Evolutionary conservation across 352 stramenopile species (phyloP), one percentile per base, ranked within the genome.

Genomic region (Nothophytophthora sp.): DNA sequence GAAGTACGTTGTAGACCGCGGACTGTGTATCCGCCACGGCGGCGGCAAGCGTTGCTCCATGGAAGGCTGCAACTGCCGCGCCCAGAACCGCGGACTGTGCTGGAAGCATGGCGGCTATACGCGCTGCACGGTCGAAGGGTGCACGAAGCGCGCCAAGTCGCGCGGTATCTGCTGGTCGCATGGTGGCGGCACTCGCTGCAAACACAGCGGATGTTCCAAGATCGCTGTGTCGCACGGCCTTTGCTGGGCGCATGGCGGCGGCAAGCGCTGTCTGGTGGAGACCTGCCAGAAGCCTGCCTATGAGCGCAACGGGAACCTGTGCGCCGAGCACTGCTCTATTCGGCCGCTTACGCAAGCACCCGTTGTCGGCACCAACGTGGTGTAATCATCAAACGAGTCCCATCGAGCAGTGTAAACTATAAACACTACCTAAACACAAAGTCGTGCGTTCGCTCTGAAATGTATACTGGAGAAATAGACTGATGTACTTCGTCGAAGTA

Each of bases 91-190:
- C n/a, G n/a, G n/a, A n/a, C n/a, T n/a, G n/a, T n/a, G n/a, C n/a
- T n/a, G n/a, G n/a, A n/a, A n/a, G n/a, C n/a, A n/a, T n/a, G 71
- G 33, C 28, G 70, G 70, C 28, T 81, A 81, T 64, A 81, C 63
- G 47, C 67, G 56, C 42, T 81, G 70, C 60, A 81, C 62, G 5
- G 53, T 80, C 28, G 68, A 78, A 27, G 69, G 69, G 29, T 75
- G 67, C 66, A 61, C 43, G 43, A 81, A 81, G 55, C 59, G 64
- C 16, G 53, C 59, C 49, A 73, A 70, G 39, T 90, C 80, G 16
- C 63, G 80, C 13, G 85, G 85, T 16, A 81, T 89, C 48, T 95
- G 85, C 63, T 93, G 83, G 85, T 89, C 79, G 6, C 85, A 95
- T 52, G 85, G 85, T 24, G 85, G 85, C 2, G 85, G 85, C 32